These are phyloP conservation scores for Eutrema japonicum DNA, from an alignment of 345 rosid species.

Conservation along the genomic window DNA sequence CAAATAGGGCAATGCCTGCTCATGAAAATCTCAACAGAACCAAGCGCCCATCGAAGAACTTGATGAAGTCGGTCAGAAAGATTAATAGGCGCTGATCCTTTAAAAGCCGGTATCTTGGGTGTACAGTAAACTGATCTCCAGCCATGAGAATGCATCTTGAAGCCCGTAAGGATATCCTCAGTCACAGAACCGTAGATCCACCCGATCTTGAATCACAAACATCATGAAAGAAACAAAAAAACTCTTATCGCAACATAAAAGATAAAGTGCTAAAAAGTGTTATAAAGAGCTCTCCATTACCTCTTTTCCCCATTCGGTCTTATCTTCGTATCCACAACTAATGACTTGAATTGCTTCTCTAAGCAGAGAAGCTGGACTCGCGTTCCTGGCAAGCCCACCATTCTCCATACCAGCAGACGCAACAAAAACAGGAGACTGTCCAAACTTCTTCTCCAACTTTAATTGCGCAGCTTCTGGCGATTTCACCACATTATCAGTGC, in stretches of 20 bases:
- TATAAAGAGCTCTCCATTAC: constrained; percentile 36
- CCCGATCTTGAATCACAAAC: constrained; percentile 43
- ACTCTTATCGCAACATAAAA: constrained; percentile 6
- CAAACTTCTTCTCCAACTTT: constrained; percentile 71
- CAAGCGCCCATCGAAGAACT: constrained; percentile 70
- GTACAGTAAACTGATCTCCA: constrained; percentile 77
- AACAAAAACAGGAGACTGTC: constrained; percentile 69
- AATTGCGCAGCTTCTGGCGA: constrained; percentile 35
- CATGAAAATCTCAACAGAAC: constrained; percentile 72
- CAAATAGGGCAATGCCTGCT: constrained; percentile 79
- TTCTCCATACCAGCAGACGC: constrained; percentile 60
- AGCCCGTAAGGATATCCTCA: constrained; percentile 72
- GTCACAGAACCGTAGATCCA: constrained; percentile 80
- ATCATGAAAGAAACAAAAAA: constrained; percentile 12
- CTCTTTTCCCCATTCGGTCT: constrained; percentile 87
- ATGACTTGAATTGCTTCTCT: constrained; percentile 82
- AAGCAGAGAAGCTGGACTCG: constrained; percentile 64
- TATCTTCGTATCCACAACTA: constrained; percentile 72
- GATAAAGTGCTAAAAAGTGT: not conserved
- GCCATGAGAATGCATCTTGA: constrained; percentile 80
- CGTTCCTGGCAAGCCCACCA: constrained; percentile 56
- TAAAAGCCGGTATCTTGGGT: constrained; percentile 65
- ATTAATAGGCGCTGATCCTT: constrained; percentile 66
- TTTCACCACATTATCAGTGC: constrained; percentile 24
- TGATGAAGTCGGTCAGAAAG: constrained; percentile 66